Percentiles rank a stretch among this genome's conserved stretches.
These are phyloP conservation scores for Boletellus deceptivus DNA, from an alignment of 1,284 basidiomycete genomes.

Conservation along the genomic window DNA sequence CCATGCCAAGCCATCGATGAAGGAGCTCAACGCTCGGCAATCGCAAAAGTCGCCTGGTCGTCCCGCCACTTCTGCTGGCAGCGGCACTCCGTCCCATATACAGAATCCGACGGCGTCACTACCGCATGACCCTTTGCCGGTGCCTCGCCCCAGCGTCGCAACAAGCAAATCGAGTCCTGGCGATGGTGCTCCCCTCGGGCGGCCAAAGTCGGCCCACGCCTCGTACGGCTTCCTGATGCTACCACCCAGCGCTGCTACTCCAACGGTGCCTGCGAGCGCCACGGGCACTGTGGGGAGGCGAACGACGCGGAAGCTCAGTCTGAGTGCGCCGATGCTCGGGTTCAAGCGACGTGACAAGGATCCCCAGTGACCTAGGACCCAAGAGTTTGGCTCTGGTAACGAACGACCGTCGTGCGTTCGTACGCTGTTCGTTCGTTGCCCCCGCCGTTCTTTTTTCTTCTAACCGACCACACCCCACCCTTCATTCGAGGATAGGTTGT, in stretches of 20 bases:
- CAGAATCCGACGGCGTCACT: not conserved
- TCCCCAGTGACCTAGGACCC: slow-evolving; percentile 18
- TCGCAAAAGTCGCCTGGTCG: slow-evolving; percentile 17
- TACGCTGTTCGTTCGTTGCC: no score
- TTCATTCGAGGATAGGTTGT: no score
- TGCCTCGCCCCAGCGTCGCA: not conserved
- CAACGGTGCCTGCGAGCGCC: slow-evolving; percentile 19
- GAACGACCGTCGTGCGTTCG: no score
- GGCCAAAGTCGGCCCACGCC: slow-evolving; percentile 31
- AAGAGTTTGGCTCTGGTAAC: not conserved
- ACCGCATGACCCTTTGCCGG: not conserved
- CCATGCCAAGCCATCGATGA: slow-evolving; percentile 3
- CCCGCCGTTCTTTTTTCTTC: not conserved
- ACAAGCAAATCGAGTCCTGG: not conserved
- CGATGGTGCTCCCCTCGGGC: not conserved
- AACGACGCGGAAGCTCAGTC: slow-evolving; percentile 64
- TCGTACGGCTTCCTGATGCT: slow-evolving; percentile 13
- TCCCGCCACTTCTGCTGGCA: slow-evolving; percentile 27
- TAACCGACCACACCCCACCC: no score
- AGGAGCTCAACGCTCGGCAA: not conserved
- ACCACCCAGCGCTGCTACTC: slow-evolving; percentile 23
- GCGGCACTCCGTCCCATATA: not conserved
- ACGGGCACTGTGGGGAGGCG: slow-evolving; percentile 37
- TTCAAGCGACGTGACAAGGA: slow-evolving; percentile 52
- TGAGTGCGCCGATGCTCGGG: slow-evolving; percentile 59